A percentile compares a stretch with the other conserved stretches of the same genome.
Conservation (phyloP, 768 basidiomycete species). For the Suillus alpinus region DNA sequence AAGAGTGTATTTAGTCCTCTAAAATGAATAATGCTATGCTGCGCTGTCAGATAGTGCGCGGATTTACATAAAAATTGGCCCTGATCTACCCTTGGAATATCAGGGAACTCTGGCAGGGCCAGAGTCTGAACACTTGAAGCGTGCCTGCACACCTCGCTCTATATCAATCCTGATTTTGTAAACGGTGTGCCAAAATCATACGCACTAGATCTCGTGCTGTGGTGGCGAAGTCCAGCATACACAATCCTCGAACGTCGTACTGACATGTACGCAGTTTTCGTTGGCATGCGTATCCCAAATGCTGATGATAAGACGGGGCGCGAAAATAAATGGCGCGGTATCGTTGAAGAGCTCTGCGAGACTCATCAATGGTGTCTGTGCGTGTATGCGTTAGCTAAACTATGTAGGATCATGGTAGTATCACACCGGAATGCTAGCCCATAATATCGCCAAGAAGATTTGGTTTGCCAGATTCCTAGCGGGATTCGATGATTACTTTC, state of each 20-base stretch:
- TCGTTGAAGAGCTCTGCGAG: background rate
- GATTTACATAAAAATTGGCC: too few species aligned
- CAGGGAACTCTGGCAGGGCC: too few species aligned
- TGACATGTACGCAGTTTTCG: background rate
- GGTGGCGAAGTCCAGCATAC: background rate
- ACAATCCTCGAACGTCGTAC: background rate
- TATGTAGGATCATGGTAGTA: background rate
- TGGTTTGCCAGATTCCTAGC: background rate
- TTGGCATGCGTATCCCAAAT: background rate
- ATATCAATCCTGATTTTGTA: too few species aligned
- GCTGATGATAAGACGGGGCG: background rate
- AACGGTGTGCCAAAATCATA: background rate
- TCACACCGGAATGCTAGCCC: background rate
- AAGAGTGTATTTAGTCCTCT: background rate
- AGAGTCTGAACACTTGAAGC: too few species aligned
- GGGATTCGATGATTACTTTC: background rate
- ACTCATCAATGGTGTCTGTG: background rate
- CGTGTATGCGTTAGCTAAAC: background rate
- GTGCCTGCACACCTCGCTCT: background rate
- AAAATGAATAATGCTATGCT: too few species aligned
- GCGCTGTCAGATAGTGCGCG: too few species aligned
- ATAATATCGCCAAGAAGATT: background rate
- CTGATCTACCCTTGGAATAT: too few species aligned
- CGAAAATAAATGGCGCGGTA: background rate
- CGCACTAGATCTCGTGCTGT: background rate